Percentiles rank a stretch among this genome's conserved stretches.
Conservation (phyloP, 345 rosid genomes). For the Arabidopsis thaliana region DNA sequence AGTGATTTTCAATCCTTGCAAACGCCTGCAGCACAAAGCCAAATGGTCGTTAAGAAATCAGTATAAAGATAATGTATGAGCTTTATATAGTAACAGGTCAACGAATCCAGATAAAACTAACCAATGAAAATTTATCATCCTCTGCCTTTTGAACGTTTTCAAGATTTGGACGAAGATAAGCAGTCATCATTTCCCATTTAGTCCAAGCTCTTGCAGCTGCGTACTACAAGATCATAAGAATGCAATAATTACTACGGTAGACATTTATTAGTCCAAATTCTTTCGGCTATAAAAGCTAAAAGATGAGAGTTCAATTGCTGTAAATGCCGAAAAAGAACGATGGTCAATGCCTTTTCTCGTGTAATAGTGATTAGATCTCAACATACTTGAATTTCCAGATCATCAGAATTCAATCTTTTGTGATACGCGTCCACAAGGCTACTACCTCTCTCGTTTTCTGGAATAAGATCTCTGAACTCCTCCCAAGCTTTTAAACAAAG, state of each 20-base stretch:
- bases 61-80: background rate
- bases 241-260: too few species aligned
- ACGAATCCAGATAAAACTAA: conserved; percentile 41
- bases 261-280: conserved; percentile 8
- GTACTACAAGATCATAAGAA: conserved; percentile 53
- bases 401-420: conserved; percentile 74
- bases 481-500: conserved; percentile 74
- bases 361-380: conserved; percentile 31
- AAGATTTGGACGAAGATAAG: conserved; percentile 79
- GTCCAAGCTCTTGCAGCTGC: conserved; percentile 99
- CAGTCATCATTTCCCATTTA: conserved; percentile 98
- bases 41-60: background rate
- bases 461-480: conserved; percentile 89
- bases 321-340: background rate
- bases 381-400: conserved; percentile 85
- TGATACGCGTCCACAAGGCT: conserved; percentile 74
- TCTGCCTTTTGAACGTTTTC: conserved; percentile 85
- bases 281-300: background rate
- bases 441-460: conserved; percentile 78
- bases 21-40: conserved; percentile 65
- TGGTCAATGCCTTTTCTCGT: background rate
- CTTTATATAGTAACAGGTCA: background rate
- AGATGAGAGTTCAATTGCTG: background rate
- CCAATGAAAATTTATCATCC: conserved; percentile 88
- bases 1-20: conserved; percentile 98